Evolutionary conservation across 495 filamentous ascomycete genomes (phyloP), one percentile per base, ranked within the genome.

Genomic region (Lophiostoma macrostomum): DNA sequence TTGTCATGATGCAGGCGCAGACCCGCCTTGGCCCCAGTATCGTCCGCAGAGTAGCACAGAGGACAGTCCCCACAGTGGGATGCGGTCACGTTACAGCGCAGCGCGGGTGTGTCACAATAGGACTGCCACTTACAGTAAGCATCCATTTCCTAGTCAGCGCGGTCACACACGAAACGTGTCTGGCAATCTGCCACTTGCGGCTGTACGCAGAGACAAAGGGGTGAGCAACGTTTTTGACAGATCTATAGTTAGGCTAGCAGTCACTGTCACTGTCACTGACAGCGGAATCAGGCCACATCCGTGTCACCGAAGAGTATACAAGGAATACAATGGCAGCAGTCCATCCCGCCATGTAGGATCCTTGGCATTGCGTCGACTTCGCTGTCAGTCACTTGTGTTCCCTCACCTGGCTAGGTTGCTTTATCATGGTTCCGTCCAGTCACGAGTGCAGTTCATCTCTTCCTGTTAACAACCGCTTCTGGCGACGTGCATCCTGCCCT

Each of bases 61-160:
- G 46, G 23, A 53, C 37, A 43, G 45, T 50, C 54, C 36, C 54
- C 54, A 46, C 41, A 38, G 34, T 53, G 16, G 41, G 25, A 18
- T n/a, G 43, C 32, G 47, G 54, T 49, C 59, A 57, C 53, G 59
- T 63, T 58, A 58, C 60, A 54, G 42, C 41, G 49, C 54, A 58
- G 48, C 29, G 54, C 48, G 43, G 41, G 59, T 43, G 53, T 63
- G 29, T n/a, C 38, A 63, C 60, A 52, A 29, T 43, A 58, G 41
- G 30, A 39, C 24, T 30, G 47, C 13, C 8, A 12, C 30, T 57
- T 56, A 32, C 22, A 42, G 52, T 49, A 56, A 50, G 51, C 52
- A 10, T n/a, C n/a, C n/a, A n/a, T 48, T 52, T 58, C 22, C 46
- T 30, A 34, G 11, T 10, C 47, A 56, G 28, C 14, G 32, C 11